Conservation (phyloP, 345 rosid species). For the Eutrema japonicum region DNA sequence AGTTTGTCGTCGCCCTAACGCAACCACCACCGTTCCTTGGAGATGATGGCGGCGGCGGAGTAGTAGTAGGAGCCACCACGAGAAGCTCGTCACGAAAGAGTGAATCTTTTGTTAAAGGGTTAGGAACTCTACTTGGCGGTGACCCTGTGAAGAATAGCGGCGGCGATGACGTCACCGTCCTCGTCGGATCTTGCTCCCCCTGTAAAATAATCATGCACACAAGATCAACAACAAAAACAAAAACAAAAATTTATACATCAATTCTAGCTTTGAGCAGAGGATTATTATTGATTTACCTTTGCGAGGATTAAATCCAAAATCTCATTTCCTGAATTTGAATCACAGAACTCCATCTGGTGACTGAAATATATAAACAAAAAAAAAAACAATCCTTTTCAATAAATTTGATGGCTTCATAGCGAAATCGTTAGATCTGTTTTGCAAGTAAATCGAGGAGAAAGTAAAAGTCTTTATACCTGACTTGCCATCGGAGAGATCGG, state of each 20-base stretch:
- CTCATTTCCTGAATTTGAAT: conserved; percentile 64
- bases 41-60: conserved; percentile 54
- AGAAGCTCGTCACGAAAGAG: conserved; percentile 66
- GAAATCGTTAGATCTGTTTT: neutral
- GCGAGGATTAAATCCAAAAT: conserved; percentile 75
- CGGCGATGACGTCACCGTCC: conserved; percentile 39
- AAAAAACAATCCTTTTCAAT: neutral
- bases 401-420: neutral
- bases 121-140: conserved; percentile 99
- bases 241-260: neutral
- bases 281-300: conserved; percentile 52
- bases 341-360: conserved; percentile 57
- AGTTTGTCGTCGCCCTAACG: conserved; percentile 45
- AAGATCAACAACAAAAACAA: neutral
- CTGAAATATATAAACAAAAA: conserved; percentile 44
- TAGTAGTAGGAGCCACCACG: conserved; percentile 30
- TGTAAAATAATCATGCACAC: conserved; percentile 27
- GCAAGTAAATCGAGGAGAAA: neutral
- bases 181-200: conserved; percentile 54
- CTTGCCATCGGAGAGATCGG: conserved; percentile 62
- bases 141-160: conserved; percentile 88
- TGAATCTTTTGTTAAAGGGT: conserved; percentile 92
- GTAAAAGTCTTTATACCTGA: conserved; percentile 44
- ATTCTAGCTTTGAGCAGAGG: neutral
- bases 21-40: conserved; percentile 69